These are phyloP conservation scores for Castanopsis chinensis DNA, from an alignment of 306 rosid genomes.

Conservation along the genomic window DNA sequence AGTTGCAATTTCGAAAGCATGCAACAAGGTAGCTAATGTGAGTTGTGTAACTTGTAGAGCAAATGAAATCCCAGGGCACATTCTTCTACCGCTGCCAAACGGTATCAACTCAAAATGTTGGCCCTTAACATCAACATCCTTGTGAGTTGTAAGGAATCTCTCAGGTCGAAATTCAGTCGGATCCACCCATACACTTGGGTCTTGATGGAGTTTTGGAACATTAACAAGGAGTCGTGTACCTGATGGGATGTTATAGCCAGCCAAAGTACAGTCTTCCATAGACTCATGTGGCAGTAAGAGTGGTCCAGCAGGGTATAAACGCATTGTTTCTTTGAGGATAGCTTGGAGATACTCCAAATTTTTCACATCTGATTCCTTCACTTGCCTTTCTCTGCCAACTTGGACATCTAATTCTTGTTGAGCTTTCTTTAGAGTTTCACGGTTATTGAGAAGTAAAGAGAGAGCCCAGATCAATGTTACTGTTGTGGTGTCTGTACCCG, in stretches of 20 bases:
- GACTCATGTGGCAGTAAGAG: constrained; percentile 31
- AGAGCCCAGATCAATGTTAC: constrained; percentile 36
- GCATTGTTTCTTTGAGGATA: constrained; percentile 46
- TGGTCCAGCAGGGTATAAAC: constrained; percentile 50
- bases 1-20: constrained; percentile 19
- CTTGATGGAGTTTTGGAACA: constrained; percentile 41
- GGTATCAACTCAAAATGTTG: constrained; percentile 34
- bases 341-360: constrained; percentile 45
- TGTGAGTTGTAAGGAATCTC: constrained; percentile 35
- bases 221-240: constrained; percentile 50
- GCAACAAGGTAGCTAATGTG: constrained; percentile 25
- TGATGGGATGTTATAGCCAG: constrained; percentile 30
- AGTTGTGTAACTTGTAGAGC: constrained; percentile 14
- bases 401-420: constrained; percentile 27
- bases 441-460: constrained; percentile 30
- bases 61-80: constrained; percentile 30
- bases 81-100: constrained; percentile 42
- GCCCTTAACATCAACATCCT: constrained; percentile 20
- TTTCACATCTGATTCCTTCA: constrained; percentile 27
- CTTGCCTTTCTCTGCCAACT: constrained; percentile 11
- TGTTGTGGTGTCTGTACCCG: constrained; percentile 27
- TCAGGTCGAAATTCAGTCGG: constrained; percentile 33
- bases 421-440: constrained; percentile 17
- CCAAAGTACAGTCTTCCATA: constrained; percentile 41
- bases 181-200: constrained; percentile 19